Evolutionary conservation across 768 basidiomycete genomes (phyloP), one percentile per base, ranked within the genome.

Genomic region (Amanita molliuscula): DNA sequence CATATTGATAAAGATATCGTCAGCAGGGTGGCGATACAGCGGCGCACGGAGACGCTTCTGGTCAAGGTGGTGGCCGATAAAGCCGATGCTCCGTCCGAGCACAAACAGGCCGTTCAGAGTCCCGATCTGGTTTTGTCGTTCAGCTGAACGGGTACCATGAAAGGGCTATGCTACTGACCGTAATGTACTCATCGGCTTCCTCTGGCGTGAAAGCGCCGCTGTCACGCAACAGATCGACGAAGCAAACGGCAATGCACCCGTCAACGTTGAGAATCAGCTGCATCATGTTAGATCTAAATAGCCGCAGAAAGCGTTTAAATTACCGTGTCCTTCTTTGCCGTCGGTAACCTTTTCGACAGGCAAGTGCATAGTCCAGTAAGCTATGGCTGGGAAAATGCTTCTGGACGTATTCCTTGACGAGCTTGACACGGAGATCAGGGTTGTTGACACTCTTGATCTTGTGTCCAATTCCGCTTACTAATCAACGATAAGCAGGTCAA

Each of bases 381-480:
- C 79, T 82, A 72, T 94, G 92, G 61, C 82, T 84, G 3, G 95
- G 95, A 89, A 99, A 99, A 77, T 95, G 71, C 72, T 95, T 92
- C 72, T 64, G 72, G 53, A 95, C 95, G 59, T 88, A 99, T 72
- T 94, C 91, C 78, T 97, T 96, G 48, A 91, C 89, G 53, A 92
- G 83, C 70, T 90, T 86, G 54, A 92, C 88, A 63, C 88, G 88
- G 41, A 90, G 75, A 75, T 93, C 90, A 43, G 90, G 91, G 79
- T 94, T 94, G 70, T 90, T 93, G 56, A 92, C 88, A 56, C 86
- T 91, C 82, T 99, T 99, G 77, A 99, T 96, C 81, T 98, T 98
- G 83, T 99, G 95, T 41, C 95, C 95, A 57, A 99, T 99, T 75
- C 95, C 95, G 57, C 84, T 87, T 75, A 97, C 87, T 88, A 55